Evolutionary conservation across 257 asterid species (phyloP).

Genomic region (Solanum chilense): DNA sequence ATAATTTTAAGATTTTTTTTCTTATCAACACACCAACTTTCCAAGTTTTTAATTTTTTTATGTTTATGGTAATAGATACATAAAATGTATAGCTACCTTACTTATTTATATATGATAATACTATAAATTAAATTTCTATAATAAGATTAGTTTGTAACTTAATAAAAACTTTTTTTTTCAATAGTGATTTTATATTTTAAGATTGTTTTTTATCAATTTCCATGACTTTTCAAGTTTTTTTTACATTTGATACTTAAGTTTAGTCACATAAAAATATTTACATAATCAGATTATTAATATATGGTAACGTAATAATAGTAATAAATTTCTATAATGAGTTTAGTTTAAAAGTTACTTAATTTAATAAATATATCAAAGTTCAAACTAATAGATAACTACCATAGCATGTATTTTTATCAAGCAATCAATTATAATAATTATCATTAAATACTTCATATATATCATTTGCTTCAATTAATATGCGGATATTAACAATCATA

Average conservation of each 20-base stretch:
- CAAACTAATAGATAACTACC: background rate
- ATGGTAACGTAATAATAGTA: background rate
- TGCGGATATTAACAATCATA: background rate
- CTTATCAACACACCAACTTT: background rate
- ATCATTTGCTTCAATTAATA: background rate
- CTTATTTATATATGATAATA: background rate
- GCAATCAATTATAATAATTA: background rate
- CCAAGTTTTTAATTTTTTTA: background rate
- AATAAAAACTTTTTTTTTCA: background rate
- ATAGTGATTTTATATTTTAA: background rate
- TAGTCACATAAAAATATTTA: background rate
- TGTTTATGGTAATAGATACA: background rate
- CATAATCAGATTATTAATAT: background rate
- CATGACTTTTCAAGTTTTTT: fast-evolving
- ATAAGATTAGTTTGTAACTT: background rate
- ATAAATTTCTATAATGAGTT: background rate
- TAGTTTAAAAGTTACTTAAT: background rate
- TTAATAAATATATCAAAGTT: background rate
- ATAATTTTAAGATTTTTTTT: background rate
- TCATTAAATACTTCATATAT: background rate
- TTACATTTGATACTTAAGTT: background rate
- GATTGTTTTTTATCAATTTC: fast-evolving
- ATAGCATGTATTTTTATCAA: background rate
- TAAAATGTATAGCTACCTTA: background rate
- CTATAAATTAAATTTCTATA: background rate